Percentiles rank a stretch among this genome's conserved stretches.
Conservation (phyloP, 1,284 basidiomycete genomes). For the Marasmius sp. region DNA sequence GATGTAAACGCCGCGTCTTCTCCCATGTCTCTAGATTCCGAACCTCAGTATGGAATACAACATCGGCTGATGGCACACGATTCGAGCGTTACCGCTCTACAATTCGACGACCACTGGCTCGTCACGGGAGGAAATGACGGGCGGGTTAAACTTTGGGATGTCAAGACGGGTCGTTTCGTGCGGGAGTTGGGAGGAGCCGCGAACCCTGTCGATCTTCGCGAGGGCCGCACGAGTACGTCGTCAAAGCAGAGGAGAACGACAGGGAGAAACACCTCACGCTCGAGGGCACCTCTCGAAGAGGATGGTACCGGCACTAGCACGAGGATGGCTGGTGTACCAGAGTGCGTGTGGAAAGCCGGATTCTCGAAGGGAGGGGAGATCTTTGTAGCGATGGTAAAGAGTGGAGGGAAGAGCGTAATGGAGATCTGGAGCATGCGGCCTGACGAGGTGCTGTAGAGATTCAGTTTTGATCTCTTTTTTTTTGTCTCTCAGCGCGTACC, state of each 20-base stretch:
- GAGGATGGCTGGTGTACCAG: constrained; percentile 71
- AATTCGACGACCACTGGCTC: constrained; percentile 58
- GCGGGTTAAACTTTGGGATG: constrained; percentile 84
- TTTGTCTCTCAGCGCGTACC: too few relatives aligned
- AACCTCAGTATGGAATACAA: neutral
- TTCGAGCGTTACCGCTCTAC: neutral
- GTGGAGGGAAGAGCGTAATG: constrained; percentile 84
- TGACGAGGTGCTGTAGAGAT: constrained; percentile 19
- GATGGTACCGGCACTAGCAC: constrained; percentile 33
- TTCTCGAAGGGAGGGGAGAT: constrained; percentile 17
- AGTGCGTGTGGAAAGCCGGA: constrained; percentile 87
- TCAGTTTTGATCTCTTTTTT: too few relatives aligned
- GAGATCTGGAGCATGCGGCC: constrained; percentile 81
- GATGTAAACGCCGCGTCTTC: neutral
- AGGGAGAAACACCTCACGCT: neutral
- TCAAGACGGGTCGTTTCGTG: constrained; percentile 54
- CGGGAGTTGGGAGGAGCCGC: neutral
- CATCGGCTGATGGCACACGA: neutral
- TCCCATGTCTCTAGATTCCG: constrained; percentile 11
- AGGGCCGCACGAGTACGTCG: neutral
- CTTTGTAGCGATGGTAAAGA: constrained; percentile 82
- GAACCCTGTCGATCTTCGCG: neutral
- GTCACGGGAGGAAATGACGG: constrained; percentile 91
- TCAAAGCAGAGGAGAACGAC: neutral
- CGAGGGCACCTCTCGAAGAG: neutral